Base-by-base conservation (phyloP, 2,329 filamentous ascomycete species). In the Trichoderma pleuroti region DNA sequence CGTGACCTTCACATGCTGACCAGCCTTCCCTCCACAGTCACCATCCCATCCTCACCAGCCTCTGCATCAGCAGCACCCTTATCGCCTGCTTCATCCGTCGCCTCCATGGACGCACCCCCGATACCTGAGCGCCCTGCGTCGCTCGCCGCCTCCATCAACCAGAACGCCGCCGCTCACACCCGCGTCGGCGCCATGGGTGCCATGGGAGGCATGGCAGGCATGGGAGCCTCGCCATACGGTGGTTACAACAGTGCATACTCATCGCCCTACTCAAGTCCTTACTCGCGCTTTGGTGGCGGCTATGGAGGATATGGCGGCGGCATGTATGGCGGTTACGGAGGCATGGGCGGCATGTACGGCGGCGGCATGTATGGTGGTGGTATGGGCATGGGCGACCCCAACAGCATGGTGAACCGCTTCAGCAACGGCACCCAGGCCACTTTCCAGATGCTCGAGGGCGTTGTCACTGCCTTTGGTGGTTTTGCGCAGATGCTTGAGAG, bases 401-500 rank as follows among this genome's bases (percentile, higher is more conserved):
- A 96, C 80, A 98, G 94, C 82, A 84, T 99, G 80, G 98, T 95
- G n/a, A 93, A 97, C 79, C 92, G 93, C 67, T 98, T 98, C 85
- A 93, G 91, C 79, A 94, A 97, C 81, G 96, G 92, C 84, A 99
- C 97, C 0, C 93, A 96, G 76, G 93, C 95, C 12, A 99, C 96
- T 0, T 99, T 99, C 79, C 96, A 98, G 85, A 93, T 99, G 87
- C 93, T 99, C 65, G 96, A 99, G 83, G 96, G 94, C 76, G 92
- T 99, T 71, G 96, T 99, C 16, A 93, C 93, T 28, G 94, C 96
- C 3, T 99, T 99, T 84, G 94, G 94, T 24, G 96, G 97, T 0
- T 98, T 99, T 79, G 93, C 97, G 14, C 96, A 99, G 84, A 99
- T 99, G 96, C 87, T 99, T 32, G 96, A 99, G 83, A 98, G 96